phyloP scores from a whole-genome alignment of 352 stramenopile species.

The Pythium apleroticum region DNA sequence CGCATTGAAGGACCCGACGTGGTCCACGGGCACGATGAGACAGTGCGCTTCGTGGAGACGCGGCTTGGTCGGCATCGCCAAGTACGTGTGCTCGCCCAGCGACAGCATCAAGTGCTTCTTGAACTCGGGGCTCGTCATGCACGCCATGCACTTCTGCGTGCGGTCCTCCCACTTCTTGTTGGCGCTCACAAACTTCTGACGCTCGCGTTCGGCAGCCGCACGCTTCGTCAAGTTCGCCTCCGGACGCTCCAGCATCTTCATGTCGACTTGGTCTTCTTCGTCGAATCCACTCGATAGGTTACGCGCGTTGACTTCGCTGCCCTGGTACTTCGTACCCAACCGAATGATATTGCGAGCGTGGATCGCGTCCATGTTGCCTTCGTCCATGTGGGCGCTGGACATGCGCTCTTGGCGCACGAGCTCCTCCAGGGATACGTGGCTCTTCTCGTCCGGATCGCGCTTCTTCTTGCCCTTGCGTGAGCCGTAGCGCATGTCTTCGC shows the following conservation, averaged over 20 bases:
- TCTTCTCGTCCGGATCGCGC: slow-evolving; percentile 27
- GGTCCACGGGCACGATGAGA: slow-evolving; percentile 74
- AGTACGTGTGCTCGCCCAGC: slow-evolving; percentile 74
- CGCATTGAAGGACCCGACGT: slow-evolving; percentile 54
- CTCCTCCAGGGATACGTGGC: slow-evolving; percentile 55
- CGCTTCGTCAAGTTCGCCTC: slow-evolving; percentile 58
- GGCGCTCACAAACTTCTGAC: slow-evolving; percentile 47
- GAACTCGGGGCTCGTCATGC: slow-evolving; percentile 68
- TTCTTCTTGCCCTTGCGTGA: slow-evolving; percentile 66
- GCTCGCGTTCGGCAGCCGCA: slow-evolving; percentile 51
- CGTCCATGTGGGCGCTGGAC: slow-evolving; percentile 39
- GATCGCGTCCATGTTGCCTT: slow-evolving; percentile 68
- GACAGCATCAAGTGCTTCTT: slow-evolving; percentile 83
- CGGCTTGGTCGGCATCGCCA: slow-evolving; percentile 59
- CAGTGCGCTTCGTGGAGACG: slow-evolving; percentile 66
- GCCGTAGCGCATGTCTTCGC: slow-evolving; percentile 63
- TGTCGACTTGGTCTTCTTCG: slow-evolving; percentile 78
- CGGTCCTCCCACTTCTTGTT: slow-evolving; percentile 70
- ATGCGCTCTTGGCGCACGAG: slow-evolving; percentile 79
- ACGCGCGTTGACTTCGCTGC: slow-evolving; percentile 55
- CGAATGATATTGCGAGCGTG: slow-evolving; percentile 75
- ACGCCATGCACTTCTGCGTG: slow-evolving; percentile 66
- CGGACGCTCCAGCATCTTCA: slow-evolving; percentile 51
- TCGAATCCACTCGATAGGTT: slow-evolving; percentile 80
- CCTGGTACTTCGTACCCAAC: slow-evolving; percentile 69